Base-by-base conservation (phyloP, 148 eudicot genomes). In the Rhododendron ovatum region DNA sequence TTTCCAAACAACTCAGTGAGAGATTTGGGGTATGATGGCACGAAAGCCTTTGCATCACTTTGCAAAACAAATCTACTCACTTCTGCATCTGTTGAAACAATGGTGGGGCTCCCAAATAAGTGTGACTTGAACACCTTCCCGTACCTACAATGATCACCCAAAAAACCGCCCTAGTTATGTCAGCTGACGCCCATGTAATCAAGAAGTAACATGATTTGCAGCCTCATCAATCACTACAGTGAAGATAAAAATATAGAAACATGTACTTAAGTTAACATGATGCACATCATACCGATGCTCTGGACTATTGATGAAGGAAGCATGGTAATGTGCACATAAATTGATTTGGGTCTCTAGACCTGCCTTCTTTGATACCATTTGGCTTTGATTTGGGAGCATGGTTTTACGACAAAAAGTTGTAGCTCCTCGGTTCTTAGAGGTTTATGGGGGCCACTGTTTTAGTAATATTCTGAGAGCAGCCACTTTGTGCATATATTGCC, bases 81-180 rank as follows among this genome's bases (percentile, higher is more conserved):
- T 89, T 97, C 99, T 84, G 95, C 99, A 87, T 96, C 98, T 10
- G 95, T 93, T 48, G 98, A 96, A 0, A 96, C 89, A 82, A 96
- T 94, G 2, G 98, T 94, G 18, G 91, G 89, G 55, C 94, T 94
- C 77, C 98, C 98, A 88, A 96, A 96, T 88, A 96, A 84, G 41
- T 96, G 97, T 2, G 98, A 93, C 93, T 93, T 95, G 93, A 96
- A 96, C 71, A 95, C 96, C 87, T 93, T 91, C 82, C 99, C 98
- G 87, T 93, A 96, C 96, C 98, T 93, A n/a, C 26, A 57, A 74
- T 48, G 5, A 15, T 74, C 20, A 76, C 12, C 14, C 7, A 57
- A 33, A 37, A 20, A 61, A 12, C 30, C 43, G 5, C 18, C n/a
- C 22, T 41, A 2, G 50, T 30, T 30, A 15, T 35, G 37, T 82